Evolutionary conservation across 805 yeast species (phyloP).

Genomic region (Yamadazyma endophytica): DNA sequence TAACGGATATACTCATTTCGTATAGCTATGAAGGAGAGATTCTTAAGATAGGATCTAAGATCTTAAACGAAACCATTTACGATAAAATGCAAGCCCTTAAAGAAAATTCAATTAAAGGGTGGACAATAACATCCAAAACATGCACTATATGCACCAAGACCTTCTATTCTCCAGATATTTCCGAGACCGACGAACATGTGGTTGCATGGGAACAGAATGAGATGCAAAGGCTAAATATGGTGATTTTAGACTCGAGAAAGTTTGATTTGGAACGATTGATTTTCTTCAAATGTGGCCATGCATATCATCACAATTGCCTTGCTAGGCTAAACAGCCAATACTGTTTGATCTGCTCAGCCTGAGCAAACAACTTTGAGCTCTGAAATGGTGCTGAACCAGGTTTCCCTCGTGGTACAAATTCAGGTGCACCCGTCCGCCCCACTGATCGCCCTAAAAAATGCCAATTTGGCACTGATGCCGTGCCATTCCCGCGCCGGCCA

Average conservation of each 20-base stretch:
- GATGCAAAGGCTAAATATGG: conserved; percentile 4
- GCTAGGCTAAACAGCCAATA: conserved; percentile 32
- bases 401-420: no score
- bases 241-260: conserved; percentile 1
- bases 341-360: conserved; percentile 21
- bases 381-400: no score
- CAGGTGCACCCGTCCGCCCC: no score
- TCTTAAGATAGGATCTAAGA: conserved; percentile 44
- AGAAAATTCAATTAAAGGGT: conserved; percentile 49
- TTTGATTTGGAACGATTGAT: conserved; percentile 34
- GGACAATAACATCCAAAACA: conserved; percentile 45
- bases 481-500: no score
- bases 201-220: conserved; percentile 54
- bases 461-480: no score
- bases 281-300: conserved; percentile 63
- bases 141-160: conserved; percentile 77
- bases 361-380: conserved; percentile 2
- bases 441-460: no score
- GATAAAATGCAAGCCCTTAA: conserved; percentile 42
- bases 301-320: conserved; percentile 58
- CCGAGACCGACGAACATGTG: conserved; percentile 43
- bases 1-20: conserved; percentile 61
- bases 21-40: conserved; percentile 62
- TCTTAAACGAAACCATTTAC: conserved; percentile 56
- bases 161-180: conserved; percentile 65